Percentiles rank a stretch among this genome's conserved stretches.
These are phyloP conservation scores for Trichoderma asperellum DNA, from an alignment of 2,329 filamentous ascomycete species.

Conservation along the genomic window DNA sequence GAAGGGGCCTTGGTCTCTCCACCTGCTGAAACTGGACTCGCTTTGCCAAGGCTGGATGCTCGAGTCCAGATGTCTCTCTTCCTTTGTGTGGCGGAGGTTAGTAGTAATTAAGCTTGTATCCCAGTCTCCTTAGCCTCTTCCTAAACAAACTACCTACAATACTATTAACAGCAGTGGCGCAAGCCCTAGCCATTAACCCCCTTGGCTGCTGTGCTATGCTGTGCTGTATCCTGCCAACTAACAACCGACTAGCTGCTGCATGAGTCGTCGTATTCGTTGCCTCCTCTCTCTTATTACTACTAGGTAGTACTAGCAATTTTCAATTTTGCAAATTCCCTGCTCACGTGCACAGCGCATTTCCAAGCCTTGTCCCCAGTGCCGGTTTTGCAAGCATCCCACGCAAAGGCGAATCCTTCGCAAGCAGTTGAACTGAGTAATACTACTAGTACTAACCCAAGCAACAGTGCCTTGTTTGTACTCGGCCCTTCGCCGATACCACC, in stretches of 20 bases:
- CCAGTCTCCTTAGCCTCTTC: neutral
- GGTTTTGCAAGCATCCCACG: neutral
- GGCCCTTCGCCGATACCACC: neutral
- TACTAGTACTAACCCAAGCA: no score
- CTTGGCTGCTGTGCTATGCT: no score
- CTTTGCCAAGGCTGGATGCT: neutral
- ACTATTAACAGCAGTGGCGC: neutral
- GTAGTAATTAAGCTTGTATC: neutral
- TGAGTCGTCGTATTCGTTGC: constrained; percentile 3
- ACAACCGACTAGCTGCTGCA: neutral
- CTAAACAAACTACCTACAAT: neutral
- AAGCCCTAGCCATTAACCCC: no score
- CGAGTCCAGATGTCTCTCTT: neutral
- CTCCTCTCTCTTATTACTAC: neutral
- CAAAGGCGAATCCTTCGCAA: neutral
- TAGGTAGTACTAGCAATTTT: no score
- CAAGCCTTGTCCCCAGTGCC: constrained; percentile 4
- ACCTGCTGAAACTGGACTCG: neutral
- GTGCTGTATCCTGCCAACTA: no score
- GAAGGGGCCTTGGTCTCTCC: neutral
- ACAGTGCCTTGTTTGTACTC: neutral
- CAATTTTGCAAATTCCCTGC: neutral
- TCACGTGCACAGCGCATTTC: constrained; percentile 10
- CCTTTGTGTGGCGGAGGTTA: neutral
- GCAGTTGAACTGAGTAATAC: neutral